Percentiles rank a stretch among this genome's conserved stretches.
Conservation (phyloP, 2,329 filamentous ascomycete species). For the Xylariomycetidae sp. region DNA sequence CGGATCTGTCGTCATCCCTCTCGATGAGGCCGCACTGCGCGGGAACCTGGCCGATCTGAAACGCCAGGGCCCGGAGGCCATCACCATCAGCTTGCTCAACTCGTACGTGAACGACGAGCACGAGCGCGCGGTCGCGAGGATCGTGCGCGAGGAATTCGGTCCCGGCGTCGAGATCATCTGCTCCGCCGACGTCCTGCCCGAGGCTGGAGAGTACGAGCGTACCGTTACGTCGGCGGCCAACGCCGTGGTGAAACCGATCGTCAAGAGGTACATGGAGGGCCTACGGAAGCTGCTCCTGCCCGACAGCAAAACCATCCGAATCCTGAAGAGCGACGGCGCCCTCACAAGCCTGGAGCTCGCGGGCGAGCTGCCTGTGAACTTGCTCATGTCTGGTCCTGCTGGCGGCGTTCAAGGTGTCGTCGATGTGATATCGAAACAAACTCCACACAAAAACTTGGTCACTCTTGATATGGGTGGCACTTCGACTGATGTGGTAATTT, state of each 20-base stretch:
- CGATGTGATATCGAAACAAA: constrained; percentile 39
- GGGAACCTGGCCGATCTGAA: constrained; percentile 32
- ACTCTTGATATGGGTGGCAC: constrained; percentile 49
- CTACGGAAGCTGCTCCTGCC: constrained; percentile 32
- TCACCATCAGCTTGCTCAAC: constrained; percentile 42
- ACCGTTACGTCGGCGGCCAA: constrained; percentile 44
- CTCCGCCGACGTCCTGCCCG: constrained; percentile 40
- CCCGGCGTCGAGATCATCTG: constrained; percentile 37
- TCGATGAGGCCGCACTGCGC: constrained; percentile 35
- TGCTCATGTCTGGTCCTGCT: constrained; percentile 46
- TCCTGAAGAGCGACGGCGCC: constrained; percentile 45
- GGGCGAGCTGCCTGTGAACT: constrained; percentile 41
- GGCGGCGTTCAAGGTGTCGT: constrained; percentile 44
- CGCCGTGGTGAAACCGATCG: constrained; percentile 42
- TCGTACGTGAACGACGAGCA: constrained; percentile 40
- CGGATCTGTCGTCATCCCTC: constrained; percentile 33
- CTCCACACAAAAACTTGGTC: constrained; percentile 42
- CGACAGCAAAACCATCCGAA: constrained; percentile 40
- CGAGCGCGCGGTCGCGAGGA: constrained; percentile 32
- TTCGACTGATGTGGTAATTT: constrained; percentile 43
- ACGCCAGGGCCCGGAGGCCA: constrained; percentile 36
- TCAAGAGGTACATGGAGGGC: constrained; percentile 39
- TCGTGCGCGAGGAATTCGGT: constrained; percentile 39
- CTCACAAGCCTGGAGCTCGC: constrained; percentile 40
- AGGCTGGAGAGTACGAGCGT: constrained; percentile 44